These are phyloP conservation scores for Blastocystis sp. DNA, from an alignment of 352 stramenopile genomes.

Conservation along the genomic window DNA sequence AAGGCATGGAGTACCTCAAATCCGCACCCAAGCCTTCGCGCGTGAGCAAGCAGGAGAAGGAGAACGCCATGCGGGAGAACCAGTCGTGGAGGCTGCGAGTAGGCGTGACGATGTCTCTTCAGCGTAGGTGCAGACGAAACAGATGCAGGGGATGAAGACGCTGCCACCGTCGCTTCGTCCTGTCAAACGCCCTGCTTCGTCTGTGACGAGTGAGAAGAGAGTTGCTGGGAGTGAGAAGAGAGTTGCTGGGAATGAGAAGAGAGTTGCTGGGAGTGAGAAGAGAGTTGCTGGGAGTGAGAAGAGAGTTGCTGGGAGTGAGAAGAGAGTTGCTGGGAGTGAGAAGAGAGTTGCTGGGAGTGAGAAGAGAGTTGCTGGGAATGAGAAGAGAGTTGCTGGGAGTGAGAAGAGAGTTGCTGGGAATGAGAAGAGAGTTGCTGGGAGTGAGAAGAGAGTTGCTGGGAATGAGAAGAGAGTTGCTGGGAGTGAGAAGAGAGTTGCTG, in stretches of 20 bases:
- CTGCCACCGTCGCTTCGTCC: neutral
- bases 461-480: neutral
- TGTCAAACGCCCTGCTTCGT: neutral
- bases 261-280: neutral
- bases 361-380: no score
- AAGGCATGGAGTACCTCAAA: constrained; percentile 15
- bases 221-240: neutral
- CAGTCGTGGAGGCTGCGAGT: neutral
- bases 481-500: neutral
- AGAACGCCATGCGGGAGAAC: neutral
- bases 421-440: no score
- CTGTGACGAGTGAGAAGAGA: neutral
- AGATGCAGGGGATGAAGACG: neutral
- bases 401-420: neutral
- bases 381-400: neutral
- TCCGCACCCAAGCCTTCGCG: neutral
- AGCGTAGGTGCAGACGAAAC: neutral
- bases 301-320: neutral
- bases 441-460: neutral
- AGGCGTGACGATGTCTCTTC: neutral
- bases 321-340: neutral
- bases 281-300: neutral
- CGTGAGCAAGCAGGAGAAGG: neutral
- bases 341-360: neutral
- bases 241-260: neutral